Evolutionary conservation across 2,329 filamentous ascomycete genomes (phyloP).

Genomic region (Colletotrichum coccodes): DNA sequence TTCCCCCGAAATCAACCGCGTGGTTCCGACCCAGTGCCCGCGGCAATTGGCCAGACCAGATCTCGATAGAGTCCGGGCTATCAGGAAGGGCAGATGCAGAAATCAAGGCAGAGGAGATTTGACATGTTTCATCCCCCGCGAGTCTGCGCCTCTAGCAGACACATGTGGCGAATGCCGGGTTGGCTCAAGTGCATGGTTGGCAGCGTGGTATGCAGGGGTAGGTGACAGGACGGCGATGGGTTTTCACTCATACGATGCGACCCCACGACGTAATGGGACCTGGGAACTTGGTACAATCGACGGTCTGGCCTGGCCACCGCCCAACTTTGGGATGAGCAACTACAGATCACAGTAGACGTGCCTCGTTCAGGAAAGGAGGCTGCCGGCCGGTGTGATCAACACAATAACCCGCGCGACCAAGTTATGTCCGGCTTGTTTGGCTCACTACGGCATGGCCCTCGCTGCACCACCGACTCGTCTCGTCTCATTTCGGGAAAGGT

Average conservation of each 20-base stretch:
- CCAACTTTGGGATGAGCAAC: no score
- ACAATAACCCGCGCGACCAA: no score
- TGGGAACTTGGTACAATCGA: not conserved
- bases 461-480: not conserved
- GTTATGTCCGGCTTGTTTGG: not conserved
- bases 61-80: constrained; percentile 2
- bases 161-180: not conserved
- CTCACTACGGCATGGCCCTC: not conserved
- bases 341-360: no score
- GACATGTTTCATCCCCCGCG: constrained; percentile 9
- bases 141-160: not conserved
- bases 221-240: not conserved
- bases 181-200: not conserved
- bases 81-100: constrained; percentile 13
- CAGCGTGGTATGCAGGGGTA: constrained; percentile 5
- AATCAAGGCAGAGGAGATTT: constrained; percentile 31
- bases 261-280: not conserved
- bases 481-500: not conserved
- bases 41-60: constrained; percentile 20
- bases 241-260: constrained; percentile 11
- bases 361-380: no score
- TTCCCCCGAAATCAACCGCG: constrained; percentile 8
- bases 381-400: no score
- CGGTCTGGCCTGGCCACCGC: no score
- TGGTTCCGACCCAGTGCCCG: not conserved